Evolutionary conservation across 331 rosid genomes (phyloP).

Genomic region (Malus hybrid): DNA sequence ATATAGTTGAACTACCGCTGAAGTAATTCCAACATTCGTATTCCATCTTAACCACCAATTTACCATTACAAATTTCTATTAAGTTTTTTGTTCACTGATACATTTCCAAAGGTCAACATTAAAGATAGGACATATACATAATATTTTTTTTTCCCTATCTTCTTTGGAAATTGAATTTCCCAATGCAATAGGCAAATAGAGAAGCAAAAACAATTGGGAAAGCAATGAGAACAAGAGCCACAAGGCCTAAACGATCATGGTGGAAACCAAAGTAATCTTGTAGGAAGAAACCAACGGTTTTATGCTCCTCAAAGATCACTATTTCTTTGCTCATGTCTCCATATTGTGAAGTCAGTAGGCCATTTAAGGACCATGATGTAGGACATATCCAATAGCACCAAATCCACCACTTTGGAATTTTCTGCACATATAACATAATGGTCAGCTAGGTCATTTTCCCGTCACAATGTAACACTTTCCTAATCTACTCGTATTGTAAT

Average conservation of each 20-base stretch:
- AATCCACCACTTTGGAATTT: constrained; percentile 93
- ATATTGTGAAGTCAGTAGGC: constrained; percentile 80
- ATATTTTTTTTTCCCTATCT: constrained; percentile 24
- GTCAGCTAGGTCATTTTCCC: neutral
- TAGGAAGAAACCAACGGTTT: constrained; percentile 48
- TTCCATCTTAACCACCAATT: too few species aligned
- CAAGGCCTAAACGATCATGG: constrained; percentile 49
- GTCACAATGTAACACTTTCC: neutral
- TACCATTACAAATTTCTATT: too few species aligned
- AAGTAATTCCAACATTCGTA: too few species aligned
- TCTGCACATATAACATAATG: constrained; percentile 26
- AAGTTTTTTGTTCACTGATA: too few species aligned
- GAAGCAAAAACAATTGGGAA: constrained; percentile 58
- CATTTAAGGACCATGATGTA: constrained; percentile 80
- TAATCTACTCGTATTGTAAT: too few species aligned
- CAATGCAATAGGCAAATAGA: constrained; percentile 78
- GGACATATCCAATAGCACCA: constrained; percentile 78
- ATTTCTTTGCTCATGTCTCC: constrained; percentile 53
- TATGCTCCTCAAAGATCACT: constrained; percentile 49
- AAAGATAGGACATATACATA: too few species aligned
- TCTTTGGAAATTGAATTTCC: constrained; percentile 64
- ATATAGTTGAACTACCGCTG: too few species aligned
- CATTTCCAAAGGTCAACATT: too few species aligned
- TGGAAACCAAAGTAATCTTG: constrained; percentile 66
- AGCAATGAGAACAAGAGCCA: constrained; percentile 55